These are phyloP conservation scores for Penicillium crustosum DNA, from an alignment of 2,329 filamentous ascomycete genomes.

Conservation along the genomic window DNA sequence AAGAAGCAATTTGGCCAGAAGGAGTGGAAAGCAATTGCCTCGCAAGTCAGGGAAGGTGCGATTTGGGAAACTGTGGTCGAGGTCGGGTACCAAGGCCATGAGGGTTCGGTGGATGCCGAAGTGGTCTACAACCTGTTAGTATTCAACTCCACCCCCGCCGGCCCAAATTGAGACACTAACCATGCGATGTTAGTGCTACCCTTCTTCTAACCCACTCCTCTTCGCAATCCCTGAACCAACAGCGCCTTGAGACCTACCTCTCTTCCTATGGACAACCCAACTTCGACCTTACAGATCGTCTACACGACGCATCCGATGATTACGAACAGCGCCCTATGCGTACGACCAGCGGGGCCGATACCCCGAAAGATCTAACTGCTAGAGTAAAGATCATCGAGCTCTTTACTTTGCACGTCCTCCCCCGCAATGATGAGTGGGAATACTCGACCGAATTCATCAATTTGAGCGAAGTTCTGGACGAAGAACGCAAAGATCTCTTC, in stretches of 20 bases:
- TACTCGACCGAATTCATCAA: conserved; percentile 89
- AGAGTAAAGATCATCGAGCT: conserved; percentile 91
- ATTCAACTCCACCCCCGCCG: conserved; percentile 13
- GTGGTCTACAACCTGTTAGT: conserved; percentile 66
- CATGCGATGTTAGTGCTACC: conserved; percentile 68
- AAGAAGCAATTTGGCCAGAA: conserved; percentile 82
- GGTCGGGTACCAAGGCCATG: conserved; percentile 81
- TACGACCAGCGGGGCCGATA: conserved; percentile 66
- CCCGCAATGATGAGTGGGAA: conserved; percentile 92
- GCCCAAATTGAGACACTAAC: conserved; percentile 1
- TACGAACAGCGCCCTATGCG: conserved; percentile 37
- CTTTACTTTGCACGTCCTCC: conserved; percentile 92
- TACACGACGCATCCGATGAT: conserved; percentile 45
- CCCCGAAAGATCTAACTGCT: conserved; percentile 78
- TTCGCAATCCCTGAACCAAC: conserved; percentile 79
- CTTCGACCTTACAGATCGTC: conserved; percentile 67
- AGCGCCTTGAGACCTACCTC: conserved; percentile 83
- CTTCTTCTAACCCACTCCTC: conserved; percentile 86
- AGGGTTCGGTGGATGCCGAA: conserved; percentile 90
- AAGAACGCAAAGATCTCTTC: conserved; percentile 87
- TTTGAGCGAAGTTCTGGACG: conserved; percentile 82
- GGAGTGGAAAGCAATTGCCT: conserved; percentile 78
- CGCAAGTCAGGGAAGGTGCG: conserved; percentile 80
- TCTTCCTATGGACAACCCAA: conserved; percentile 72
- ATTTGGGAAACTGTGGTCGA: conserved; percentile 94